Evolutionary conservation across 805 yeast genomes (phyloP), one percentile per base, ranked within the genome.

Genomic region (Barnettozyma siamensis): DNA sequence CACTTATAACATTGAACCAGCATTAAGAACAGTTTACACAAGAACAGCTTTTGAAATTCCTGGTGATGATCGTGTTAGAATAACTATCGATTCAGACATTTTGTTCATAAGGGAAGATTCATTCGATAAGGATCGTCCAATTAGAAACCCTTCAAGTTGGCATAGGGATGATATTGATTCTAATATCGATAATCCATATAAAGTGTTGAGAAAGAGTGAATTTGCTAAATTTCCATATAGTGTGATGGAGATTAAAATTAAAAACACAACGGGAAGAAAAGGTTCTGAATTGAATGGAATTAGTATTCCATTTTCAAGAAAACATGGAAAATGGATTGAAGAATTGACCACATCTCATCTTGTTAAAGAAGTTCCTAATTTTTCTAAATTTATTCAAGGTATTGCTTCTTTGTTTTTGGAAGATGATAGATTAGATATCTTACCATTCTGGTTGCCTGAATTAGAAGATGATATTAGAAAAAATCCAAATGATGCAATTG

Each of bases 11-110:
- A 70, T 91, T 48, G 85, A 87, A 63, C 99, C 99, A 12, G 77
- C 86, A 30, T 65, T 93, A 59, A 80, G 98, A 66, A 76, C 96
- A 10, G 76, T 82, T 29, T 88, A 86, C 66, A 85, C 88, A 32
- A 76, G 98, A 63, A 86, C 96, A 6, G 98, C 98, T 3, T 91
- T 93, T 70, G 97, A 91, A 70, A 91, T 91, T 54, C 99, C 99
- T 3, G 97, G 97, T 44, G 98, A 93, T 60, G 94, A 89, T 60
- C 77, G 91, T 57, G 83, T 89, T 30, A 80, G 98, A 60, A 80
- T 93, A 46, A 81, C 86, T 33, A 86, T 91, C 48, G 98, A 91
- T 64, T 83, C 94, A 13, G 93, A 93, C 60, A 78, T 93, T 42
- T 58, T 81, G 39, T 89, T 86, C 58, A 81, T 91, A 46, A 78